Evolutionary conservation across 2,329 filamentous ascomycete species (phyloP), one percentile per base, ranked within the genome.

Genomic region (Nemania serpens): DNA sequence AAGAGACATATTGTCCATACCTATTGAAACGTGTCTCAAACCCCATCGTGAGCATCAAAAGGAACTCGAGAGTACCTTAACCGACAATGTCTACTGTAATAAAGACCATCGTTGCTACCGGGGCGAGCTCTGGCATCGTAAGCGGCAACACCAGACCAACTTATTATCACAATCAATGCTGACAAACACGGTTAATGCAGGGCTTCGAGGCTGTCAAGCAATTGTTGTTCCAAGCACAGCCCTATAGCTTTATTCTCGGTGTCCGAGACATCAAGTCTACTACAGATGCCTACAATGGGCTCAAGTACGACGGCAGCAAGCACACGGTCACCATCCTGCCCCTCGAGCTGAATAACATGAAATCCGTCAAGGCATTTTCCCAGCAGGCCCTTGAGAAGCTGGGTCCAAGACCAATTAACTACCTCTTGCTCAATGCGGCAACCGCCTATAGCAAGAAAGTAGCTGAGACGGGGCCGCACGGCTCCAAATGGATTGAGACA

Each of bases 131-230:
- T 2, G 81, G 81, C 49, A 67, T 84, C 49, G 81, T 83, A 74
- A 61, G 76, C 10, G 12, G 48, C 10, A 13, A 45, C 42, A 10
- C 17, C 17, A 48, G 17, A 10, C 47, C 25, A 58, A 17, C n/a
- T n/a, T n/a, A 55, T 53, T 46, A 55, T 25, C 34, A 56, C 33
- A 15, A 45, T 22, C 47, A 50, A 56, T 17, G 29, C 17, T 47
- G 25, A 17, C 34, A n/a, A 34, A 37, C 13, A 50, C 9, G 7
- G 7, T 11, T 13, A 51, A 11, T 41, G n/a, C 37, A 84, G 82
- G 82, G 82, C 12, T 80, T 84, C 55, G 81, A 84, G 66, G 75
- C 77, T n/a, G 73, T 83, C 55, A 82, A 81, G 66, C 80, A 83
- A 66, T 77, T 84, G 25, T 76, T 84, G 7, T 66, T 72, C 15